Evolutionary conservation across 1,284 basidiomycete species (phyloP), one percentile per base, ranked within the genome.

Genomic region (Cystobasidium slooffiae): DNA sequence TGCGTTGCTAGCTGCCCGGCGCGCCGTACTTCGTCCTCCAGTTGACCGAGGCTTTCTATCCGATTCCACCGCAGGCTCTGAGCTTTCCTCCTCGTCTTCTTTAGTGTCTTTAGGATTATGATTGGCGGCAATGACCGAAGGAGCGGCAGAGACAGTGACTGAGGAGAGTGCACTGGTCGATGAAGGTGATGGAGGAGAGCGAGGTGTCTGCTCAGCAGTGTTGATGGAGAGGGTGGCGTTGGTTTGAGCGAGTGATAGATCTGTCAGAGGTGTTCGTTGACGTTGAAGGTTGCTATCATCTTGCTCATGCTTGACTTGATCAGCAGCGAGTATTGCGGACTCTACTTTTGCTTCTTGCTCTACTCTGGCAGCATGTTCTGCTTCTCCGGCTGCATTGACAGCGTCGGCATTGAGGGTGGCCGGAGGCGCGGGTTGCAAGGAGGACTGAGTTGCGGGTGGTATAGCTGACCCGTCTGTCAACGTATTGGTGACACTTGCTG

Each of bases 1-100:
- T 8, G 64, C 47, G n/a, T 51, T 52, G 51, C 49, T 66, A n/a
- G 64, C 64, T 16, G 64, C 47, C 1, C 64, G 47, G 6, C 64
- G 47, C 6, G 64, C 64, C 1, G 64, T 41, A 22, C 64, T 66
- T 14, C 64, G 41, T 9, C 64, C 39, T n/a, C 64, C 64, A 18
- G 64, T 18, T 8, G 64, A 66, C 8, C 64, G 64, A 18, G 64
- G 64, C 39, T 66, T 66, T 12, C 6, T n/a, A 43, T 66, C 51
- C 1, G 64, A 16, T 16, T 10, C 7, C 24, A 22, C 51, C 51
- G 39, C 61, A 51, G 47, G 44, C 22, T 47, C 61, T 41, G 61
- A 47, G 46, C 61, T 63, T 24, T 46, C 44, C n/a, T 51, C 16
- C 16, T 63, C 61, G 7, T 63, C 61, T 4, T 49, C 61, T 63